Evolutionary conservation across 345 rosid genomes (phyloP), one percentile per base, ranked within the genome.

Genomic region (Kernera saxatilis): DNA sequence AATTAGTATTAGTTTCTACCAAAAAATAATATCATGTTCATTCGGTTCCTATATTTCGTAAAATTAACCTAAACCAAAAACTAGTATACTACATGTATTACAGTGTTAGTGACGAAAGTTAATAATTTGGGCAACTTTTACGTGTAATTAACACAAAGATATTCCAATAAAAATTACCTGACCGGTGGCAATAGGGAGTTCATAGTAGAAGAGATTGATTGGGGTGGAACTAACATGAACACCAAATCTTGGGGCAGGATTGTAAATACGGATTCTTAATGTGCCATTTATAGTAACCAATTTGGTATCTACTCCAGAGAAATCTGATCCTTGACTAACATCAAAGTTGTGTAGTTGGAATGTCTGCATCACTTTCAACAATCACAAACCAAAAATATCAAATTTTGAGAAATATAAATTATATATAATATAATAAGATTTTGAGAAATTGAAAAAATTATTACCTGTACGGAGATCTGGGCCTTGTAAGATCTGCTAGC

Each of bases 181-280:
- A 5, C 90, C 93, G 2, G 86, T 82, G 30, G 90, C 90, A 6
- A 89, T 73, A 0, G 83, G 74, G 66, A 91, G 81, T 56, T 87
- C 66, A 0, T 81, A 84, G 78, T 79, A 86, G n/a, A 80, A 21
- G 30, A 91, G 85, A 79, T 84, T 55, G 83, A 89, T 61, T 6
- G 89, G 84, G 2, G 83, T 69, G 59, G 93, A 89, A 76, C 72
- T 86, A 37, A 89, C 88, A 70, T 87, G 96, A 68, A 91, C 82
- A 57, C 97, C 97, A 71, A 91, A 91, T 63, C 81, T 46, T 8
- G 86, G 54, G 14, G 93, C 97, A 30, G 93, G 96, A 54, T 91
- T 91, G 81, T 91, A 84, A 12, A 91, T 76, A 22, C 65, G 71
- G 51, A 89, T 56, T 78, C 79, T 86, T 79, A 91, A 29, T 8